Evolutionary conservation across 768 basidiomycete species (phyloP).

Genomic region (Podaxis carcinomalis): DNA sequence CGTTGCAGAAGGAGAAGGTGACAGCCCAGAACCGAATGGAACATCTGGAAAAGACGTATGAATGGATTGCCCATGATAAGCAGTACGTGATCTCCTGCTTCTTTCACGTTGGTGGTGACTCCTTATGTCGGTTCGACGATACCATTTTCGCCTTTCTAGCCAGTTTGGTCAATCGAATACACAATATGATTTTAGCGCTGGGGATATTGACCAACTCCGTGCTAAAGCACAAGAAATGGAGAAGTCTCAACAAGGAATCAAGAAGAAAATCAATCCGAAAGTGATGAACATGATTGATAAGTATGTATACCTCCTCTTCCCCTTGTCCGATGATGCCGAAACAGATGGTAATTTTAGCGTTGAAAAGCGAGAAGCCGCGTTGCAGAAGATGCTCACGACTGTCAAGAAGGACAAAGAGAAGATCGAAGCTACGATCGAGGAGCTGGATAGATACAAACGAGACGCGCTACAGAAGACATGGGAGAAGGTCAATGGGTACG

Average conservation of each 20-base stretch:
- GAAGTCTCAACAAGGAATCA: slow-evolving; percentile 76
- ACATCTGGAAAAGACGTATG: slow-evolving; percentile 74
- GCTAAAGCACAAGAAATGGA: slow-evolving; percentile 73
- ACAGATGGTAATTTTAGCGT: slow-evolving; percentile 45
- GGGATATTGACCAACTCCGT: slow-evolving; percentile 56
- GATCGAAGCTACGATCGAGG: slow-evolving; percentile 90
- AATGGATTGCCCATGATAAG: slow-evolving; percentile 88
- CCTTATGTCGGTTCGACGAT: background rate
- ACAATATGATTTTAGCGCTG: slow-evolving; percentile 72
- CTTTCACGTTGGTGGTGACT: background rate
- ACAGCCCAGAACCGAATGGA: slow-evolving; percentile 45
- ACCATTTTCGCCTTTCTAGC: slow-evolving; percentile 31
- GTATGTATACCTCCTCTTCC: slow-evolving; percentile 38
- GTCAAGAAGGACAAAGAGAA: slow-evolving; percentile 92
- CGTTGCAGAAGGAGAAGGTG: slow-evolving; percentile 69
- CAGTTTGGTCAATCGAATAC: slow-evolving; percentile 80
- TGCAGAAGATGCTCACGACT: slow-evolving; percentile 84
- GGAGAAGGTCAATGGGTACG: slow-evolving; percentile 91
- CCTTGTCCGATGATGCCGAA: background rate
- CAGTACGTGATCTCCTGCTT: slow-evolving; percentile 48
- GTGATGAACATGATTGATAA: slow-evolving; percentile 95
- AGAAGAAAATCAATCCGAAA: slow-evolving; percentile 93
- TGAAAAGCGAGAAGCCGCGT: slow-evolving; percentile 86
- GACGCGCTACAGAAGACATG: slow-evolving; percentile 93
- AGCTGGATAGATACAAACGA: slow-evolving; percentile 91